Evolutionary conservation across 495 filamentous ascomycete genomes (phyloP).

Genomic region (Jackrogersella minutella): DNA sequence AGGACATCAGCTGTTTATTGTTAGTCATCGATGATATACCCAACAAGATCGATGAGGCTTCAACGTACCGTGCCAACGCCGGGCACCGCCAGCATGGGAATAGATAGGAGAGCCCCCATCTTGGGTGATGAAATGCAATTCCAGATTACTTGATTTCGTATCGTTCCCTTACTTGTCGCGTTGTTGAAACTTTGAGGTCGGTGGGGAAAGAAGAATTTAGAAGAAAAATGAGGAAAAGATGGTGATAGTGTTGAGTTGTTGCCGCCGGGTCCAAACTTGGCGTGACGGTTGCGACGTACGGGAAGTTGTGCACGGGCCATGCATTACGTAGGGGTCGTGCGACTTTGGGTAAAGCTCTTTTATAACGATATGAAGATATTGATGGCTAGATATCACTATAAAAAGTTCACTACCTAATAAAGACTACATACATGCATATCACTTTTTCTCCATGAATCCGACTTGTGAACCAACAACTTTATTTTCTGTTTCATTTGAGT

Average conservation of each 20-base stretch:
- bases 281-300: slow-evolving; percentile 25
- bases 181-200: neutral
- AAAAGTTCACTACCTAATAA: neutral
- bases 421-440: neutral
- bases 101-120: slow-evolving; percentile 91
- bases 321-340: slow-evolving; percentile 27
- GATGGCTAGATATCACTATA: neutral
- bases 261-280: slow-evolving; percentile 16
- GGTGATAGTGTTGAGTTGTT: slow-evolving; percentile 15
- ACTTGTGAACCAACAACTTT: too few species aligned
- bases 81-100: slow-evolving; percentile 88
- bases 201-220: neutral
- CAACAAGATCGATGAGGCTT: neutral
- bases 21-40: slow-evolving; percentile 10
- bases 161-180: neutral
- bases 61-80: slow-evolving; percentile 81
- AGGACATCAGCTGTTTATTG: slow-evolving; percentile 69
- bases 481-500: too few species aligned
- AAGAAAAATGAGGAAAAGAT: slow-evolving; percentile 4
- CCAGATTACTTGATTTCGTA: neutral
- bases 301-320: slow-evolving; percentile 20
- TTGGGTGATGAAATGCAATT: slow-evolving; percentile 36
- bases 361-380: slow-evolving; percentile 2
- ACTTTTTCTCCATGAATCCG: too few species aligned
- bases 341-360: neutral